phyloP scores from a whole-genome alignment of 108 stramenopile genomes.

The Cyclotella sp. region DNA sequence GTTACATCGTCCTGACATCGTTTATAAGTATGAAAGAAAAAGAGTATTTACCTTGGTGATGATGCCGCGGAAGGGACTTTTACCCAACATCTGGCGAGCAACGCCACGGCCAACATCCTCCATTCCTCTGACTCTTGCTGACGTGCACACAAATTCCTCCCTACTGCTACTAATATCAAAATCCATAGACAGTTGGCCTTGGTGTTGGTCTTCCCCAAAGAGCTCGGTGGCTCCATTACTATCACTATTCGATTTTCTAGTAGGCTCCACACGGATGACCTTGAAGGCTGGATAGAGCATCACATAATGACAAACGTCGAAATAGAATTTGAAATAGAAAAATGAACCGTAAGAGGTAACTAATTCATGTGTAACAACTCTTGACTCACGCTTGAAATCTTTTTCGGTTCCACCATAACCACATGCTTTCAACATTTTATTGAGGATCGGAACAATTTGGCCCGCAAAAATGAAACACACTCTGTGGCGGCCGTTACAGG shows the following conservation, averaged over 20 bases:
- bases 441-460: constrained; percentile 45
- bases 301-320: not conserved
- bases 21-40: not conserved
- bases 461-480: constrained; percentile 28
- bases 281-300: constrained; percentile 7
- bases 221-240: too few relatives aligned
- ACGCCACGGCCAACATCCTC: constrained; percentile 24
- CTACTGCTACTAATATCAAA: not conserved
- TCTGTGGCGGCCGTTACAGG: constrained; percentile 19
- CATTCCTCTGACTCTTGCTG: constrained; percentile 13
- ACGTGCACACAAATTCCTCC: not conserved
- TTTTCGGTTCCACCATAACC: not conserved
- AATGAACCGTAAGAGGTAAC: not conserved
- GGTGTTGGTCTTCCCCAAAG: too few relatives aligned
- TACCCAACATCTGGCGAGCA: constrained; percentile 25
- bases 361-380: not conserved
- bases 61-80: constrained; percentile 21
- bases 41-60: constrained; percentile 28
- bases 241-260: not conserved
- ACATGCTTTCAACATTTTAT: constrained; percentile 28
- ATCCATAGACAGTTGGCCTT: too few relatives aligned
- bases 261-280: constrained; percentile 28
- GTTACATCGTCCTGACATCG: not conserved
- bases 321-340: not conserved
- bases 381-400: constrained; percentile 4